Percentiles rank a stretch among this genome's conserved stretches.
phyloP scores from a whole-genome alignment of 208 protist genomes.

The Endotrypanum monterogeii region DNA sequence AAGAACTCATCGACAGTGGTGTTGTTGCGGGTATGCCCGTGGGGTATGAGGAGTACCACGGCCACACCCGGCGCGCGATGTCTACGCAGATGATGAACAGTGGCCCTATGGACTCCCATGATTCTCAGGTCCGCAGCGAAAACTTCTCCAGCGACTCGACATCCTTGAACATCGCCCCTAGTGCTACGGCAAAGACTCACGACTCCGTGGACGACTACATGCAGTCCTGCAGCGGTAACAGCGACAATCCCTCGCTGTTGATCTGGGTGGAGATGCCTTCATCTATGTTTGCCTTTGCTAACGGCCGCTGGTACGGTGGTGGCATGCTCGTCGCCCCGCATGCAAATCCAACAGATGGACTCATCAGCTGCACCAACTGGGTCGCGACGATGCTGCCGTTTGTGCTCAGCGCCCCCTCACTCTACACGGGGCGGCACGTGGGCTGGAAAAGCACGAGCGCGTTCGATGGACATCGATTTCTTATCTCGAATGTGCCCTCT shows the following conservation, averaged over 20 bases:
- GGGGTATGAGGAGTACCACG: neutral
- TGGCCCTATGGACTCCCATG: neutral
- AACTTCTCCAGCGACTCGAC: neutral
- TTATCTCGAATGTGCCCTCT: constrained; percentile 32
- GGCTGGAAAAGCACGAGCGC: constrained; percentile 64
- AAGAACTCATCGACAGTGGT: neutral
- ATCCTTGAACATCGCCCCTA: neutral
- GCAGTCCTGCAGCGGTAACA: neutral
- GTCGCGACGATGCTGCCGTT: constrained; percentile 54
- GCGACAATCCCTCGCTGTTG: constrained; percentile 15
- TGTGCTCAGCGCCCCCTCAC: constrained; percentile 35
- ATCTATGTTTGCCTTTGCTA: constrained; percentile 79
- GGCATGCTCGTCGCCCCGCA: constrained; percentile 78
- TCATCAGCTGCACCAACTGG: constrained; percentile 81
- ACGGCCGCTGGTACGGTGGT: constrained; percentile 84
- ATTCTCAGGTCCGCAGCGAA: neutral
- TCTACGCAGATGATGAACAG: neutral
- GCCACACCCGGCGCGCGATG: neutral
- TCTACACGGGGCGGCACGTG: constrained; percentile 79
- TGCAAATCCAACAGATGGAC: constrained; percentile 70
- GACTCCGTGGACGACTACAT: neutral
- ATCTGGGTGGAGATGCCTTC: constrained; percentile 66
- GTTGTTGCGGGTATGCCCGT: neutral
- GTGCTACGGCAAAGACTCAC: no score
- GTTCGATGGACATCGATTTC: constrained; percentile 67